Evolutionary conservation across 176 grass and related monocot genomes (phyloP), one percentile per base, ranked within the genome.

Genomic region (Olyra latifolia): DNA sequence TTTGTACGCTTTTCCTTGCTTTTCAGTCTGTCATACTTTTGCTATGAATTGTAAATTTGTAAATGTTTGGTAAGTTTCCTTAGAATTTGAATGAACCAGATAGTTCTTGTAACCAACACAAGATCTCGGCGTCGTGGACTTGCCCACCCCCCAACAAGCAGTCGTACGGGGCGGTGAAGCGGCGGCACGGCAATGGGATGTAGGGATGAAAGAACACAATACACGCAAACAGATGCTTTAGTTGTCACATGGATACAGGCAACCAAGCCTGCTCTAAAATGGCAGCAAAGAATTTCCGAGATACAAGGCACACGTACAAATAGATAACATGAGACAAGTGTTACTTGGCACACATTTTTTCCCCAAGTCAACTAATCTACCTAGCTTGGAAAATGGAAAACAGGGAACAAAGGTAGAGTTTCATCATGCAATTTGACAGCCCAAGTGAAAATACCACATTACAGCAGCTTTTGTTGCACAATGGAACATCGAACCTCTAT

Each of bases 321-420:
- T 17, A 20, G 28, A 65, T 45, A 71, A 69, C 27, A 71, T 49
- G 15, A 8, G 11, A n/a, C 57, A 62, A 1, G 50, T 79, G 5
- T 12, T 59, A 28, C 52, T 25, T 66, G 59, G 19, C 69, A 43
- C 32, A 2, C 40, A 29, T 22, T 24, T 22, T 55, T 48, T 22
- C 10, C 8, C 9, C 35, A 22, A 7, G 16, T 19, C 63, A 35
- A 76, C 66, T 56, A 82, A 53, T 66, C 61, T 62, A 76, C 71
- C 72, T 82, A 71, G 71, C 46, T 63, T 60, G 2, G 14, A 47
- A 28, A 10, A 25, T 27, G 10, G 17, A 32, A 24, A 71, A 43
- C 12, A 43, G 3, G n/a, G 7, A 20, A 59, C 69, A 68, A 10
- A 75, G 13, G n/a, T 73, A 20, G 49, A 74, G 80, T 74, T 68